Base-by-base conservation (phyloP, 345 rosid genomes). In the Euphorbia pulcherrima region DNA sequence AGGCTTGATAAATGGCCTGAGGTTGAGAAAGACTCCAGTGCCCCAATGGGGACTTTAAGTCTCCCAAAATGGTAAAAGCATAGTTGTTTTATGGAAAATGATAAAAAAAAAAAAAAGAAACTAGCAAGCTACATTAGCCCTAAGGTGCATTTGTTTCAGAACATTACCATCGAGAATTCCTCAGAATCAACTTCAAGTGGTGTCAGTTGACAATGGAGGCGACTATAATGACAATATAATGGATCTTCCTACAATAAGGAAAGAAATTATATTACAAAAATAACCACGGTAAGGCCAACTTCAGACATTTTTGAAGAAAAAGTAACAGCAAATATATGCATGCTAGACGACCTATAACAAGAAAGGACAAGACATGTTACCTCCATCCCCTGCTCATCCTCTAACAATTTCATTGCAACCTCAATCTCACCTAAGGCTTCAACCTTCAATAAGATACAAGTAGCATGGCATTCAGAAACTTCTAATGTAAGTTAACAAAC, bases 351-450 rank as follows among this genome's bases (percentile, higher is more conserved):
- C 44, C 48, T 29, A 33, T 47, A 50, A 69, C 10, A 16, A 44
- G 27, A 37, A 70, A 65, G 48, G 47, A 33, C 18, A 44, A 12
- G 23, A 69, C 27, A 58, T 30, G 69, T 52, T 82, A 87, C 98
- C 97, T 82, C 81, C 68, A 77, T 67, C 54, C 75, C 69, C 16
- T 62, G 58, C 65, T 83, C 85, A 67, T 81, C 80, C 57, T 75
- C 77, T 79, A 92, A 77, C 79, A 92, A 78, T 82, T 86, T 90
- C 16, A 96, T 83, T 21, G 98, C 98, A 62, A 90, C 77, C 77
- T 88, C 92, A 60, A 92, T 90, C 79, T 92, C 96, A 50, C 86
- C 93, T 51, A 87, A 81, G n/a, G 96, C 92, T 83, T 92, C 96
- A 77, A 92, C 96, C 94, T 88, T 74, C 70, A 72, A 77, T 51